Evolutionary conservation across 176 grass and related monocot genomes (phyloP), one percentile per base, ranked within the genome.

Genomic region (Typha latifolia): DNA sequence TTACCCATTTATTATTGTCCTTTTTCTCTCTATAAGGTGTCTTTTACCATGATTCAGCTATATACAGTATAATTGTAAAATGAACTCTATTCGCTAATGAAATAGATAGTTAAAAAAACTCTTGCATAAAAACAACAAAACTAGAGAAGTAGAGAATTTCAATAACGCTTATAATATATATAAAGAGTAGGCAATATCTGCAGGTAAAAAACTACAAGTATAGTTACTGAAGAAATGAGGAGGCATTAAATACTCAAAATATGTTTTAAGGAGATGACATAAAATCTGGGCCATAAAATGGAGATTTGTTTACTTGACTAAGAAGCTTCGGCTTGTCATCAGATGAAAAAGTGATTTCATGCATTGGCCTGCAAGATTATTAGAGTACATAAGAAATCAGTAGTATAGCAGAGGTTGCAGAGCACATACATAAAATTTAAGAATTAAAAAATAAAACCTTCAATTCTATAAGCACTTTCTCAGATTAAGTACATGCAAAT

Each of bases 311-410:
- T 87, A 99, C 94, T 89, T 90, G 84, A 32, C 94, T 99, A 12
- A 99, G 89, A 93, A 99, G 81, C 79, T 99, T 99, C 76, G 94
- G 94, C 69, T 90, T 99, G 78, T 99, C 89, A 79, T 82, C 83
- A 49, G 89, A 84, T 48, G 89, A 99, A 78, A 99, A 99, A 4
- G 94, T 93, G 48, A 99, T 85, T 90, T 99, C 94, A 93, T 99
- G 94, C 94, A 99, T 99, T 69, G 94, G 89, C 69, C 89, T 99
- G 89, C 68, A 82, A 82, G 66, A 66, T 57, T 57, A 76, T 15
- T 26, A 56, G 18, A 32, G 53, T 59, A 59, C 20, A 21, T 59
- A 3, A 16, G 18, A 59, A 16, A 59, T 59, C 8, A 19, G 20
- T 59, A 22, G 11, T 59, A 19, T 19, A 59, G 16, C 53, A 59